These are phyloP conservation scores for Pyrenula massariospora DNA, from an alignment of 495 filamentous ascomycete species.

Conservation along the genomic window DNA sequence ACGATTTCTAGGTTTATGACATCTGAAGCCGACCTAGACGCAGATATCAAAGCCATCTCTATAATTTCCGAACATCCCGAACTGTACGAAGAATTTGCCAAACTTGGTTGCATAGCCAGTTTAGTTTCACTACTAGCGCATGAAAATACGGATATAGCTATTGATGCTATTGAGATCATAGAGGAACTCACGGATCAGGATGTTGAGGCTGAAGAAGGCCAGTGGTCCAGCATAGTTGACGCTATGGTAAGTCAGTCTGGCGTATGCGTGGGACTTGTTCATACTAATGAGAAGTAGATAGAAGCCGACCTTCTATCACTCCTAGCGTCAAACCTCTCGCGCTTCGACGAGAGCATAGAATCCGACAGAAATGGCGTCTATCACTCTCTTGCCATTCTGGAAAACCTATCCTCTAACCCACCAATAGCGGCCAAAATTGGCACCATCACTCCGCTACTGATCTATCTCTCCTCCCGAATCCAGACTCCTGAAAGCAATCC, in stretches of 20 bases:
- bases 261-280: not conserved
- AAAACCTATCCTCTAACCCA: slow-evolving; percentile 70
- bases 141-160: slow-evolving; percentile 96
- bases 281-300: slow-evolving; percentile 27
- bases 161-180: slow-evolving; percentile 82
- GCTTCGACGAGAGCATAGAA: slow-evolving; percentile 71
- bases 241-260: slow-evolving; percentile 44
- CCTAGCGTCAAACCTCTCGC: slow-evolving; percentile 69
- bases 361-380: slow-evolving; percentile 78
- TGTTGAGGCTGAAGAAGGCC: slow-evolving; percentile 66
- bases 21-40: slow-evolving; percentile 86
- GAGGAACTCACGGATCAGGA: slow-evolving; percentile 92
- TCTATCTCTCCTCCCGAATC: slow-evolving; percentile 67
- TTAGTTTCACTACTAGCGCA: slow-evolving; percentile 77
- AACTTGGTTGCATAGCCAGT: slow-evolving; percentile 61
- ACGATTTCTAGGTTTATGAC: slow-evolving; percentile 48
- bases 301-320: slow-evolving; percentile 76
- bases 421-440: slow-evolving; percentile 59
- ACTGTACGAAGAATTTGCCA: slow-evolving; percentile 73
- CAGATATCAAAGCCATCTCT: slow-evolving; percentile 76
- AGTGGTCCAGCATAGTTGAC: slow-evolving; percentile 75
- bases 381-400: slow-evolving; percentile 66
- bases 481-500: slow-evolving; percentile 39
- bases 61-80: slow-evolving; percentile 81
- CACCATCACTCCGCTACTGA: slow-evolving; percentile 49